Conservation (phyloP, 257 asterid genomes). For the Oldenlandia corymbosa region DNA sequence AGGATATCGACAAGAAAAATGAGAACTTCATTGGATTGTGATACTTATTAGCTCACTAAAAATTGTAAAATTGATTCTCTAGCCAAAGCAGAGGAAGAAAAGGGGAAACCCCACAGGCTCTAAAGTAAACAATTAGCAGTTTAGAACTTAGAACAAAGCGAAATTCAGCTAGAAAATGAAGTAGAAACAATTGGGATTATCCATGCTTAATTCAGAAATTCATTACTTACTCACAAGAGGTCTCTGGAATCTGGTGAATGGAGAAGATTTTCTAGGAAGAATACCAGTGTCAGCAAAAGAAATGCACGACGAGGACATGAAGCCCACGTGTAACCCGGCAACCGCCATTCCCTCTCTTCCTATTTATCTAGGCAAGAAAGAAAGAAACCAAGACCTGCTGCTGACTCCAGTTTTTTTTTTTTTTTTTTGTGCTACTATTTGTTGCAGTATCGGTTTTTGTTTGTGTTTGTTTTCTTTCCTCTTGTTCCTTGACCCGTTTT, state of each 20-base stretch:
- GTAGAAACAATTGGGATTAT: too few species aligned
- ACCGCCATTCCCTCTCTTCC: conserved; percentile 29
- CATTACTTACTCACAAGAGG: conserved; percentile 39
- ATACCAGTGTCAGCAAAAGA: conserved; percentile 19
- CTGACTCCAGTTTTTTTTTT: background rate
- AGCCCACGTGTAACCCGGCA: conserved; percentile 31
- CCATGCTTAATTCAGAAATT: too few species aligned
- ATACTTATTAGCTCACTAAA: too few species aligned
- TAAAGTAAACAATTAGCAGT: conserved; percentile 2
- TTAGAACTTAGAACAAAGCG: background rate
- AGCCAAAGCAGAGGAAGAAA: background rate
- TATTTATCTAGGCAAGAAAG: background rate
- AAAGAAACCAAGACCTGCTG: background rate
- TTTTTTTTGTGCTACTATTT: background rate
- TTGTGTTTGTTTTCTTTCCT: background rate
- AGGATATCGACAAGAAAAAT: background rate
- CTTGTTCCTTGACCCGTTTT: background rate
- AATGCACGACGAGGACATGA: conserved; percentile 35
- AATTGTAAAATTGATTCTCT: background rate
- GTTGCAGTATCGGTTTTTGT: conserved; percentile 2
- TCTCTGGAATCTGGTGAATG: conserved; percentile 19
- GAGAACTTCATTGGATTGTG: background rate
- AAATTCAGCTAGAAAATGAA: conserved; percentile 8
- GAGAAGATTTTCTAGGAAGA: conserved; percentile 24
- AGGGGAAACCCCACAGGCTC: background rate